Base-by-base conservation (phyloP, 495 filamentous ascomycete genomes). In the Elaphomyces granulatus region DNA sequence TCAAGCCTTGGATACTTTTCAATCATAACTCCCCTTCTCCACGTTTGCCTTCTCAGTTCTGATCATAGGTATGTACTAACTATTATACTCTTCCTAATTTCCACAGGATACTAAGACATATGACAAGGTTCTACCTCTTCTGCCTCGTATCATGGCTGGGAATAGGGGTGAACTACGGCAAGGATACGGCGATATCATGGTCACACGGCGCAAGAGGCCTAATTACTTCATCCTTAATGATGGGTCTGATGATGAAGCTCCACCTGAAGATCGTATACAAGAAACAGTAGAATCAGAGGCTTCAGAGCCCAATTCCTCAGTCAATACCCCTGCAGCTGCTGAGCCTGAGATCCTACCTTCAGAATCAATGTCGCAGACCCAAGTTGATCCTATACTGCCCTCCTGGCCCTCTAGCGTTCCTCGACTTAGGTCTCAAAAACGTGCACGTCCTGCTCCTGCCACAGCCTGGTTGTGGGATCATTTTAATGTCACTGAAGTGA, bases 191-290 rank as follows among this genome's bases (percentile, higher is more conserved):
- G n/a, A n/a, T n/a, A n/a, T n/a, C 32, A 42, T 42, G 32, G 16
- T 31, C 36, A 42, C 40, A 9, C 40, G 40, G 15, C 40, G 36
- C 21, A 42, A 36, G 26, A 17, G 40, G 15, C 40, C 34, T 15
- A 34, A 42, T 33, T 42, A 42, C 40, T 8, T 53, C 48, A 3
- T 48, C 51, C 8, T 51, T 41, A 0, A 47, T 49, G 45, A 55
- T 55, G 16, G 64, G 63, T 15, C 52, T 53, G 14, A 64, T 44
- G 19, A 52, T 60, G 42, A 67, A 49, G 49, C 67, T 52, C 19
- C 45, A 37, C 37, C 56, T 33, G 58, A 60, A 34, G 46, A 58
- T 37, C 18, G 18, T n/a, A 37, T 37, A 20, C n/a, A n/a, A n/a
- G n/a, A n/a, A n/a, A n/a, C n/a, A n/a, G n/a, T n/a, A n/a, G n/a